Evolutionary conservation across 345 rosid genomes (phyloP).

Genomic region (Luvunga scandens): DNA sequence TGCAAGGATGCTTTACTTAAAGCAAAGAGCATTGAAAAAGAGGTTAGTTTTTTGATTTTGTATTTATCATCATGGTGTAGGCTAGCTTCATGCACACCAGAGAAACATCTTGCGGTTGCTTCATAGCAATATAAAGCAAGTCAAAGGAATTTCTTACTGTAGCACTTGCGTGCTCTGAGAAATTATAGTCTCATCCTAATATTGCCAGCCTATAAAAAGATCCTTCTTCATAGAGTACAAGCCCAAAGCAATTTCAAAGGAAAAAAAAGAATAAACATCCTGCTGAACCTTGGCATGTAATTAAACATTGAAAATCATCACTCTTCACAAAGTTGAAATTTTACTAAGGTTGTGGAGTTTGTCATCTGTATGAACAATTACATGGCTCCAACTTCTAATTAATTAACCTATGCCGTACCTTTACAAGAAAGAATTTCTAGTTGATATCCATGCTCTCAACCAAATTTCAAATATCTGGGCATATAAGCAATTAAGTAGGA

Average conservation of each 20-base stretch:
- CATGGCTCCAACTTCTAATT: not conserved
- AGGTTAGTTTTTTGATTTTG: conserved; percentile 23
- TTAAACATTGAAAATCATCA: not conserved
- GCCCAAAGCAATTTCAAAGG: not conserved
- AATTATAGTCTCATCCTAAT: not conserved
- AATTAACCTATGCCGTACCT: not conserved
- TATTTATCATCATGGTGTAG: not conserved
- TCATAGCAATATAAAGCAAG: not conserved
- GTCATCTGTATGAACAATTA: not conserved
- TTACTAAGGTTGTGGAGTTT: not conserved
- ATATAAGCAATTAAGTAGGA: not conserved
- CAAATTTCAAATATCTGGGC: not conserved
- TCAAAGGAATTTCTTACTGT: not conserved
- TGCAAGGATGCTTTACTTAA: conserved; percentile 55
- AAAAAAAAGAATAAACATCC: not conserved
- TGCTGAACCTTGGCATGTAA: not conserved
- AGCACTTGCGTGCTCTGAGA: not conserved
- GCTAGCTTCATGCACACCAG: not conserved
- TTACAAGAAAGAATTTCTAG: not conserved
- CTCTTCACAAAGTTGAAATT: not conserved
- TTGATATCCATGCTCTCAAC: not conserved
- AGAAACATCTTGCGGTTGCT: not conserved
- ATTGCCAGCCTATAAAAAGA: not conserved
- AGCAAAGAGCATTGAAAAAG: conserved; percentile 24
- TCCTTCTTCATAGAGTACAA: not conserved